Percentiles rank a stretch among this genome's conserved stretches.
Conservation (phyloP, 2,329 filamentous ascomycete species). For the Epichloe gansuensis region DNA sequence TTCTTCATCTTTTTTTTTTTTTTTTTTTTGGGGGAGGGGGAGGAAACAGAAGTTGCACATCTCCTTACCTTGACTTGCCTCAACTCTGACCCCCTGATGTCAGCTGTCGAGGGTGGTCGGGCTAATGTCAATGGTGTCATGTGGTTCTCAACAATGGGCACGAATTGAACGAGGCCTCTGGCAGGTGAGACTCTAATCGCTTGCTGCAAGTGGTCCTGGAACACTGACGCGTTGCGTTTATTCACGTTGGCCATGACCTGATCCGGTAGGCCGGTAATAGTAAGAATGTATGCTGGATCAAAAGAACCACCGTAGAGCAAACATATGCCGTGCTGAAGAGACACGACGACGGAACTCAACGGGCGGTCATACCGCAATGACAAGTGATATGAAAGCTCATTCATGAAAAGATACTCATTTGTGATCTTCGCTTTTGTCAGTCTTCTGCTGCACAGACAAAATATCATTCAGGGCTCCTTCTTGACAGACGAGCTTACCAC, state of each 20-base stretch:
- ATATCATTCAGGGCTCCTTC: not conserved
- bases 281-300: constrained; percentile 69
- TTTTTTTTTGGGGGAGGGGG: no score
- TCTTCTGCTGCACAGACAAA: not conserved
- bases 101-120: not conserved
- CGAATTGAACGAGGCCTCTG: constrained; percentile 63
- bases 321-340: constrained; percentile 62
- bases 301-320: constrained; percentile 65
- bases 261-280: constrained; percentile 56
- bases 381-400: constrained; percentile 59
- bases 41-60: not conserved
- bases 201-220: constrained; percentile 65
- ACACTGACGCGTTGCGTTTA: constrained; percentile 64
- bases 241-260: constrained; percentile 65
- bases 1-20: no score
- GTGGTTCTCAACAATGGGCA: constrained; percentile 57
- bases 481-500: constrained; percentile 11
- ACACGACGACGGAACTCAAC: constrained; percentile 61
- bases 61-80: not conserved
- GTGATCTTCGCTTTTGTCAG: constrained; percentile 40
- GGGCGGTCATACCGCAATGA: constrained; percentile 65
- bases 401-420: constrained; percentile 64
- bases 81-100: not conserved
- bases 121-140: constrained; percentile 32
- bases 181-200: constrained; percentile 52